Conservation (phyloP, 768 basidiomycete species). For the Tephrocybe sp. region DNA sequence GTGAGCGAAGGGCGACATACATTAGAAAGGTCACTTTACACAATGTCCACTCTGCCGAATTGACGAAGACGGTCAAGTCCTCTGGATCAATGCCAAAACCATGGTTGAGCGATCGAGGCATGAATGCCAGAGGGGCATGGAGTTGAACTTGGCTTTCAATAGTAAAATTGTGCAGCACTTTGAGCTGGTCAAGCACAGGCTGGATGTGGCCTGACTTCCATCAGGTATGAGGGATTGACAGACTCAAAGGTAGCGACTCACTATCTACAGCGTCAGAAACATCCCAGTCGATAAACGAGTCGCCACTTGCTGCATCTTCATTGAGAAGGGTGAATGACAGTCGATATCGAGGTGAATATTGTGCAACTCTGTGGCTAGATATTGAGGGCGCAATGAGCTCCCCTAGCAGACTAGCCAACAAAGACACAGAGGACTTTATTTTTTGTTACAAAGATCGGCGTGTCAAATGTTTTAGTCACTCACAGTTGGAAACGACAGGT, state of each 20-base stretch:
- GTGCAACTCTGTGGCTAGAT: conserved; percentile 52
- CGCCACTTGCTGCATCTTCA: conserved; percentile 77
- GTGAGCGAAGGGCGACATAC: too few species aligned
- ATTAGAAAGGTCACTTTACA: conserved; percentile 49
- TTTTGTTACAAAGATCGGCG: conserved; percentile 16
- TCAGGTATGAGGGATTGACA: not conserved
- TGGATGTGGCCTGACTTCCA: conserved; percentile 59
- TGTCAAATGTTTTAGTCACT: conserved; percentile 6
- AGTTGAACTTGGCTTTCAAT: conserved; percentile 94
- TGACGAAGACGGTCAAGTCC: conserved; percentile 90
- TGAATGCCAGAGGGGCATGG: conserved; percentile 86
- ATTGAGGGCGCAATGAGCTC: conserved; percentile 42
- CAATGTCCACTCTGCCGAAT: conserved; percentile 94
- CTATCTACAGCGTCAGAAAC: conserved; percentile 61
- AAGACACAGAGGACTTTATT: conserved; percentile 16
- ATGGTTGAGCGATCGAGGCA: conserved; percentile 45
- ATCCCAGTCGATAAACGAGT: conserved; percentile 69
- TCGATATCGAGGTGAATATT: conserved; percentile 81
- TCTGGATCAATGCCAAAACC: conserved; percentile 70
- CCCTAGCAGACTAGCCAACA: conserved; percentile 30
- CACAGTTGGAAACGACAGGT: conserved; percentile 28
- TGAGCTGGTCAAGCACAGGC: conserved; percentile 62
- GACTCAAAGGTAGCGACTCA: conserved; percentile 37
- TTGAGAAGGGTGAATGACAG: conserved; percentile 93
- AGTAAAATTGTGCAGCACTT: conserved; percentile 82